A percentile compares a stretch with the other conserved stretches of the same genome.
Conservation (phyloP, 2,329 filamentous ascomycete species). For the Cytospora piceicola region DNA sequence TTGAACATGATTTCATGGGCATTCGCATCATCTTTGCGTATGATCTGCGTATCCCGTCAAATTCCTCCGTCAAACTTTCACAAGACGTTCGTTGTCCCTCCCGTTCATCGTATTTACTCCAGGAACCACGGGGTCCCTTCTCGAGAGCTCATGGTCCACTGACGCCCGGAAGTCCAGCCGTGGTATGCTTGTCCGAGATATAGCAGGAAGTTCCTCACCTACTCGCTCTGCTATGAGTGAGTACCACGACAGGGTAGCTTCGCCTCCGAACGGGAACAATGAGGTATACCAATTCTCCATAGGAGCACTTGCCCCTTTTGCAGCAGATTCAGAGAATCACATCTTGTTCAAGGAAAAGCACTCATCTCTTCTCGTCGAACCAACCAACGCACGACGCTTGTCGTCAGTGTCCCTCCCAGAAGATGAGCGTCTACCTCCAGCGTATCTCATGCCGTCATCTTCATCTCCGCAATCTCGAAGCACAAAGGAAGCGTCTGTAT, state of each 20-base stretch:
- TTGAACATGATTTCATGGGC: background rate
- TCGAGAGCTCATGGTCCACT: background rate
- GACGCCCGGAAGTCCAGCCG: background rate
- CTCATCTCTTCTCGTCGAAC: background rate
- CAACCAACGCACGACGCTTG: background rate
- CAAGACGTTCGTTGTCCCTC: background rate
- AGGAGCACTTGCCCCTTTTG: slow-evolving; percentile 3
- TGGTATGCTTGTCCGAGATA: background rate
- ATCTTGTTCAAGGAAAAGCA: background rate
- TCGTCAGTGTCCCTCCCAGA: background rate
- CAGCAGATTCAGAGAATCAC: background rate
- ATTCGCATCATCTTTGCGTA: background rate
- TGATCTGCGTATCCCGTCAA: background rate
- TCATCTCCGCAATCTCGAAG: background rate
- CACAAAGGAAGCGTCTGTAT: slow-evolving; percentile 12
- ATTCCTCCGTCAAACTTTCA: background rate
- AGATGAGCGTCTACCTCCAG: background rate
- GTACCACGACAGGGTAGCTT: background rate
- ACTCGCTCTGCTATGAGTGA: background rate
- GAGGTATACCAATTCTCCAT: background rate
- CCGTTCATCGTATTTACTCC: background rate
- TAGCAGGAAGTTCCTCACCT: background rate
- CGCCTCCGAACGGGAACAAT: background rate
- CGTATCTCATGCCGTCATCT: background rate
- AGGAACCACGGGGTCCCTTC: background rate